Conservation (phyloP, 2,329 filamentous ascomycete genomes). For the Rhinocladiella similis region DNA sequence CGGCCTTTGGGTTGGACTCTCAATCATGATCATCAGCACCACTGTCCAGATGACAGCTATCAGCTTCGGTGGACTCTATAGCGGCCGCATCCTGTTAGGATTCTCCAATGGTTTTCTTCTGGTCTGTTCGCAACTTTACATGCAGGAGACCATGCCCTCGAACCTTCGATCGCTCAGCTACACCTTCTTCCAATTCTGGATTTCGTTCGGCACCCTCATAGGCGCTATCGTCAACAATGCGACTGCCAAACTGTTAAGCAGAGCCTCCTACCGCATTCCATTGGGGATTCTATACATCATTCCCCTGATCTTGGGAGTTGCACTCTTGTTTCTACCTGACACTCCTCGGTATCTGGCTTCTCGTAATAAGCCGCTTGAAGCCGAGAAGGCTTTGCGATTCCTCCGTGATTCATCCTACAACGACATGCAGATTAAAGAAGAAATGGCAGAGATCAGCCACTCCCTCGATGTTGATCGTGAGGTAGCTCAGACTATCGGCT, state of each 20-base stretch:
- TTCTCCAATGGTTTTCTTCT: constrained; percentile 59
- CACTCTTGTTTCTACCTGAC: constrained; percentile 70
- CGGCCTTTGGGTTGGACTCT: constrained; percentile 49
- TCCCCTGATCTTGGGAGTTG: constrained; percentile 50
- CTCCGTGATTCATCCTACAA: constrained; percentile 44
- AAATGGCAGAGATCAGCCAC: constrained; percentile 47
- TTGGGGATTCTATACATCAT: constrained; percentile 52
- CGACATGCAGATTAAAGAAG: constrained; percentile 42
- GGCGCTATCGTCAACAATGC: constrained; percentile 68
- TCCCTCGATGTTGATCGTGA: constrained; percentile 4
- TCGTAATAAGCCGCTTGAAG: constrained; percentile 48
- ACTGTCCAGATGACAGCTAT: constrained; percentile 59
- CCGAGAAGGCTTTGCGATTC: constrained; percentile 45
- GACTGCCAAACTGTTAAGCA: constrained; percentile 38
- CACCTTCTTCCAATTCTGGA: constrained; percentile 67
- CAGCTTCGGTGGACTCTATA: constrained; percentile 54
- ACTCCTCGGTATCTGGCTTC: constrained; percentile 61
- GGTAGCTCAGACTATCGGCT: not conserved
- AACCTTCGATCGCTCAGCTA: constrained; percentile 64
- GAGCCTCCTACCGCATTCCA: constrained; percentile 68
- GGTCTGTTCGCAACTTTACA: constrained; percentile 53
- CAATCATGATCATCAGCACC: constrained; percentile 53
- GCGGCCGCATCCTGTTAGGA: constrained; percentile 55
- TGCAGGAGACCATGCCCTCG: constrained; percentile 41
- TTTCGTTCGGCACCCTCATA: constrained; percentile 70